A percentile compares a stretch with the other conserved stretches of the same genome.
Evolutionary conservation across 768 basidiomycete species (phyloP).

Genomic region (Tulasnella sp.): DNA sequence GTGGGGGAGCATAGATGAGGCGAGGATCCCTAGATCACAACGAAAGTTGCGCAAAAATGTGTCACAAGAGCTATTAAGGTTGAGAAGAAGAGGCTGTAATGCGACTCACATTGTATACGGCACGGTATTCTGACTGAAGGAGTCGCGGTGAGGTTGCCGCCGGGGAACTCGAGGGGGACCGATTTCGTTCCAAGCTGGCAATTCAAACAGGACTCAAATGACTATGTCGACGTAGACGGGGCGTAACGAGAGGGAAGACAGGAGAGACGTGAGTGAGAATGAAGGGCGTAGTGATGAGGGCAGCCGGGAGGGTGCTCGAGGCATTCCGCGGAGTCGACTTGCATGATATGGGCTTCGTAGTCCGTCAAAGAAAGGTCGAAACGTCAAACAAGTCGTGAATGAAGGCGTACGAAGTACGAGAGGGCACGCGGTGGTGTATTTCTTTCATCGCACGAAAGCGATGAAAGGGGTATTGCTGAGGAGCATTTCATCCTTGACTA

Average conservation of each 20-base stretch:
- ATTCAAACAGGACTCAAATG: neutral
- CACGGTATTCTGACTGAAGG: neutral
- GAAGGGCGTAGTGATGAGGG: neutral
- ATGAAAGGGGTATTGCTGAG: neutral
- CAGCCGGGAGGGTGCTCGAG: neutral
- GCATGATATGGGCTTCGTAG: neutral
- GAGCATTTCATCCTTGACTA: neutral
- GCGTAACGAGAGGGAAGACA: neutral
- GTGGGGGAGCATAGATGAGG: neutral
- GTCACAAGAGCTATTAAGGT: neutral
- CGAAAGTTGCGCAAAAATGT: neutral
- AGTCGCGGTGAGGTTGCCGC: neutral
- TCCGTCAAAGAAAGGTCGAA: neutral
- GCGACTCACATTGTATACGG: neutral
- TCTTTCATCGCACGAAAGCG: neutral
- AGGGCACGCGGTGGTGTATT: neutral
- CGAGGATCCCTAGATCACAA: constrained; percentile 3
- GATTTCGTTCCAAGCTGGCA: neutral
- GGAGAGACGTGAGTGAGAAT: neutral
- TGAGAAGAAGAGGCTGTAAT: neutral
- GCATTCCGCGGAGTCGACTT: neutral
- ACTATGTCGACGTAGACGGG: neutral
- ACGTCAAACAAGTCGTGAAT: neutral
- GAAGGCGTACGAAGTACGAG: neutral
- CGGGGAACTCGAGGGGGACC: neutral